Percentiles rank a stretch among this genome's conserved stretches.
These are phyloP conservation scores for Solanum hybrid DNA, from an alignment of 305 asterid species.

Conservation along the genomic window DNA sequence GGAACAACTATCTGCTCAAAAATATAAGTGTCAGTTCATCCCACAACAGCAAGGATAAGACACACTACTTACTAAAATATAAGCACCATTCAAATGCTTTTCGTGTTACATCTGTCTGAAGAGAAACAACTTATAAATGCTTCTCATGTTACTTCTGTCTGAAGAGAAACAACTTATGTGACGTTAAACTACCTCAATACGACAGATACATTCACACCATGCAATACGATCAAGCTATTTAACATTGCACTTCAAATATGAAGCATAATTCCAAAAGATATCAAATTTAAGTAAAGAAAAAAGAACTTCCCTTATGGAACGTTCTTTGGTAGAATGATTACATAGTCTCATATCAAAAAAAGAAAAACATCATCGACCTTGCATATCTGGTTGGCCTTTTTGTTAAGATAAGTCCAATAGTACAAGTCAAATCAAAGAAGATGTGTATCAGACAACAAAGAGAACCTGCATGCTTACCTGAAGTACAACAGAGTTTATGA, in stretches of 20 bases:
- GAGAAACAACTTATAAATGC: not conserved
- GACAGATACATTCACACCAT: not conserved
- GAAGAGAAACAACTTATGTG: not conserved
- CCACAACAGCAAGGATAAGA: not conserved
- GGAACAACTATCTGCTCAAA: not conserved
- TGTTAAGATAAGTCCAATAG: not conserved
- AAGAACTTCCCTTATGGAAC: not conserved
- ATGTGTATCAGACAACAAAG: not conserved
- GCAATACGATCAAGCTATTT: not conserved
- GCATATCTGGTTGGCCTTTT: not conserved
- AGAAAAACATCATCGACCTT: not conserved
- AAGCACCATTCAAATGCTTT: not conserved
- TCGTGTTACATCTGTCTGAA: not conserved
- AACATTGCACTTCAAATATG: not conserved
- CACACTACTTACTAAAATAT: not conserved
- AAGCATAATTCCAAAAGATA: not conserved
- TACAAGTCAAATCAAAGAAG: not conserved
- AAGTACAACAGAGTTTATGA: slow-evolving; percentile 82
- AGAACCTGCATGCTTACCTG: slow-evolving; percentile 48
- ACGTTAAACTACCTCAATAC: not conserved
- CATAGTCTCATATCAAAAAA: not conserved
- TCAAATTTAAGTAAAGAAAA: not conserved
- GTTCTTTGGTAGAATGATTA: not conserved
- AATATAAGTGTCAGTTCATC: not conserved
- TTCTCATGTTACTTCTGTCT: not conserved